Evolutionary conservation across 2,329 filamentous ascomycete species (phyloP), one percentile per base, ranked within the genome.

Genomic region (Pseudogymnoascus sp.): DNA sequence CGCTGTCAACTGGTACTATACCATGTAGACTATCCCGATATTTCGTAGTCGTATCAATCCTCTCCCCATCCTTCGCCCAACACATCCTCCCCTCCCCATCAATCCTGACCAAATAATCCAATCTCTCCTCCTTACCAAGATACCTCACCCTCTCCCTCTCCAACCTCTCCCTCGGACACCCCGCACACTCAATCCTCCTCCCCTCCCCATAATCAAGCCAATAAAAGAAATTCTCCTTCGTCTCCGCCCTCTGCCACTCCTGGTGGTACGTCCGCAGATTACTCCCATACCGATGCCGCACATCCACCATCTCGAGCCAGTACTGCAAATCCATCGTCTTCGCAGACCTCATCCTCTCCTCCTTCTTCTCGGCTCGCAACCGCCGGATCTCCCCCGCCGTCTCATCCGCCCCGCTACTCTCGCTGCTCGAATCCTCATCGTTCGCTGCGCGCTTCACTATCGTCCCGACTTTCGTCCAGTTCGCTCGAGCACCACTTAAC

Each of bases 161-260:
- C 6, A 96, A 79, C 13, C 85, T 80, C 65, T 90, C 87, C 37
- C 93, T 82, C 1, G 91, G 87, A 67, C 92, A 92, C 0, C 84
- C 82, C 3, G 85, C 82, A 11, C 93, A 78, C 67, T 93, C 88
- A 48, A 95, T 73, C 41, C 83, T 75, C 69, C 80, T 85, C 0
- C 93, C 93, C 60, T 88, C 87, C 4, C 93, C 93, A 65, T 89
- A 81, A 73, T 97, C 93, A 1, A 96, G 80, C 92, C 93, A 96
- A 77, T 92, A 93, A 75, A 96, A 96, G 81, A 93, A 97, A 73
- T 95, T 96, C 73, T 96, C 89, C 4, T 86, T 84, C 0, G 91
- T 93, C 28, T 90, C 80, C 1, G 85, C 80, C 66, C 83, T 85
- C 74, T 92, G 92, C 93, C 93, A 97, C 68, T 90, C 85, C 65